These are phyloP conservation scores for Phlebiopsis flavidoalba DNA, from an alignment of 768 basidiomycete genomes.

Conservation along the genomic window DNA sequence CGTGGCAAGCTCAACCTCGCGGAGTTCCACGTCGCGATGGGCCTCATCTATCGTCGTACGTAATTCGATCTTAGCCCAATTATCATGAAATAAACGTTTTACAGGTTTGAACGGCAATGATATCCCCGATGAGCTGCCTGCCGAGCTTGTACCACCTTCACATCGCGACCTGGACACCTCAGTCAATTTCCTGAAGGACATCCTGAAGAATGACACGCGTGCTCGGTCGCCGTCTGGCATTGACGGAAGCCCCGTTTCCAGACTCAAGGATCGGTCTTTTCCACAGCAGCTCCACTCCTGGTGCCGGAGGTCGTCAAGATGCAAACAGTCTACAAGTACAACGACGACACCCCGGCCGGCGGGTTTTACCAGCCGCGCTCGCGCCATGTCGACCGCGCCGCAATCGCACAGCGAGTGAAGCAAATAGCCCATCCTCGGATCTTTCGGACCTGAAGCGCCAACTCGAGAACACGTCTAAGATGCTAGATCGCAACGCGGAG, in stretches of 20 bases:
- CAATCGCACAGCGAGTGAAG: slow-evolving; percentile 74
- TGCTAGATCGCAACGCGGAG: slow-evolving; percentile 73
- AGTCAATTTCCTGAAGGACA: slow-evolving; percentile 82
- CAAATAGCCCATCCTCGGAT: slow-evolving; percentile 55
- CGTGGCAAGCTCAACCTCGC: slow-evolving; percentile 92
- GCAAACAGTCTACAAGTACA: slow-evolving; percentile 91
- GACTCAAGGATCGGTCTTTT: slow-evolving; percentile 71
- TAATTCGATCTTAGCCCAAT: slow-evolving; percentile 14
- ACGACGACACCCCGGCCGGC: slow-evolving; percentile 51
- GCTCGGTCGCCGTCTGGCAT: slow-evolving; percentile 52
- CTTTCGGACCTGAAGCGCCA: slow-evolving; percentile 83
- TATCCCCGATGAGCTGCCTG: slow-evolving; percentile 81
- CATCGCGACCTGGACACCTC: slow-evolving; percentile 84
- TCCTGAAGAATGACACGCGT: slow-evolving; percentile 83
- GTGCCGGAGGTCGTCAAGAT: slow-evolving; percentile 66
- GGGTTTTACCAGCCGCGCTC: slow-evolving; percentile 75
- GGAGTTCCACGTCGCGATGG: slow-evolving; percentile 99
- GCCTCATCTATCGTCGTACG: slow-evolving; percentile 92
- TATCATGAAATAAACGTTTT: neutral
- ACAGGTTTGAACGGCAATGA: slow-evolving; percentile 88
- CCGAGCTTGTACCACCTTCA: slow-evolving; percentile 90
- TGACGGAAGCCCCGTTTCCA: slow-evolving; percentile 49
- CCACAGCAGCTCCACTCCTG: slow-evolving; percentile 43
- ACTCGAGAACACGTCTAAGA: slow-evolving; percentile 70
- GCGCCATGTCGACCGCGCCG: slow-evolving; percentile 81